These are phyloP conservation scores for Nicotiana noctiflora DNA, from an alignment of 257 asterid genomes.

Conservation along the genomic window DNA sequence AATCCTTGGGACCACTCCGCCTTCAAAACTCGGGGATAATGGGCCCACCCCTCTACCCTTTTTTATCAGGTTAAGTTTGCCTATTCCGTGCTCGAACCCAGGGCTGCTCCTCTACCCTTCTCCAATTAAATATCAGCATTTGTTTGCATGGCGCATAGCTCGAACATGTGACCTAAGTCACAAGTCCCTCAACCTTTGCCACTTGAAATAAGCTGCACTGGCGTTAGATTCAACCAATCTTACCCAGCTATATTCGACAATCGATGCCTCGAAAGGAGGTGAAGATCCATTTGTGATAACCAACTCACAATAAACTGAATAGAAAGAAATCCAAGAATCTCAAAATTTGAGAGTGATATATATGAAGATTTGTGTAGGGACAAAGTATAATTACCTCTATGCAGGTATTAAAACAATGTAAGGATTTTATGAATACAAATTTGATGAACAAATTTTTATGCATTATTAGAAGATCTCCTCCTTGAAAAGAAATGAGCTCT, in stretches of 20 bases:
- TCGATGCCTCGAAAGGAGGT: not conserved
- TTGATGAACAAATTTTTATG: not conserved
- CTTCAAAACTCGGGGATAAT: too few species aligned
- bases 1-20: too few species aligned
- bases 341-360: not conserved
- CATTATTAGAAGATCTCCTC: not conserved
- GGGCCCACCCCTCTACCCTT: too few species aligned
- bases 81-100: too few species aligned
- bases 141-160: too few species aligned
- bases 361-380: not conserved
- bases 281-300: not conserved
- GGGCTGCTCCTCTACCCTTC: too few species aligned
- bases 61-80: too few species aligned
- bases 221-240: not conserved
- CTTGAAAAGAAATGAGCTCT: not conserved
- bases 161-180: too few species aligned
- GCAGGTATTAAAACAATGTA: not conserved
- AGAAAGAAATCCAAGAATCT: not conserved
- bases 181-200: too few species aligned
- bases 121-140: too few species aligned
- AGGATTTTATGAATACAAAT: not conserved
- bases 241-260: not conserved
- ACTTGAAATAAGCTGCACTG: too few species aligned
- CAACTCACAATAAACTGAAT: not conserved
- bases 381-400: not conserved